phyloP scores from a whole-genome alignment of 345 rosid species.

The Atalantia buxifolia region DNA sequence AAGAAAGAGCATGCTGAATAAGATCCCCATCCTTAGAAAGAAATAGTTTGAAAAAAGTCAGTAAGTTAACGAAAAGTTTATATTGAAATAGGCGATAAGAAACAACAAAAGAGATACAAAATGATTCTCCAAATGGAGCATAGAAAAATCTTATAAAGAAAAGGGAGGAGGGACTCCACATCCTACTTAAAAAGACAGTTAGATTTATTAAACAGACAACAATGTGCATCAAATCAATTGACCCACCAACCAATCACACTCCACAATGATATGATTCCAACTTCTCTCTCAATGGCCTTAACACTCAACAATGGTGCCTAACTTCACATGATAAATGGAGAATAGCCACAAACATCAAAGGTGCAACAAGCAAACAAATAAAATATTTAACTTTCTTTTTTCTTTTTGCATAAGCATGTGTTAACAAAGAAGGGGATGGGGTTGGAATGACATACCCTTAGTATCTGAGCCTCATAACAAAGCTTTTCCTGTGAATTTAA shows the following conservation, averaged over 20 bases:
- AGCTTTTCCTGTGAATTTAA: slow-evolving; percentile 78
- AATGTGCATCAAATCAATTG: background rate
- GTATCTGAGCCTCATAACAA: slow-evolving; percentile 91
- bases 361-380: background rate
- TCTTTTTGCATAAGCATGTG: background rate
- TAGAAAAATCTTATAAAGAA: background rate
- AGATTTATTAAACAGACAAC: background rate
- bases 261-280: background rate
- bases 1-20: slow-evolving; percentile 80
- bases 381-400: background rate
- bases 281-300: background rate
- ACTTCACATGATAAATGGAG: background rate
- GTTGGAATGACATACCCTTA: slow-evolving; percentile 58
- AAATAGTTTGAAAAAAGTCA: background rate
- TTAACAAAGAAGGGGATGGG: slow-evolving; percentile 5
- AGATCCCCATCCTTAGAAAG: slow-evolving; percentile 65
- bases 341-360: background rate
- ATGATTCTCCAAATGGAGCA: background rate
- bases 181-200: background rate
- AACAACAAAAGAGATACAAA: background rate
- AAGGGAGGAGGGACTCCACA: no score
- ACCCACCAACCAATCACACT: background rate
- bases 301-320: background rate
- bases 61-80: background rate
- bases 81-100: background rate